A percentile compares a stretch with the other conserved stretches of the same genome.
Conservation (phyloP, 495 filamentous ascomycete genomes). For the Lasiosphaeria miniovina region DNA sequence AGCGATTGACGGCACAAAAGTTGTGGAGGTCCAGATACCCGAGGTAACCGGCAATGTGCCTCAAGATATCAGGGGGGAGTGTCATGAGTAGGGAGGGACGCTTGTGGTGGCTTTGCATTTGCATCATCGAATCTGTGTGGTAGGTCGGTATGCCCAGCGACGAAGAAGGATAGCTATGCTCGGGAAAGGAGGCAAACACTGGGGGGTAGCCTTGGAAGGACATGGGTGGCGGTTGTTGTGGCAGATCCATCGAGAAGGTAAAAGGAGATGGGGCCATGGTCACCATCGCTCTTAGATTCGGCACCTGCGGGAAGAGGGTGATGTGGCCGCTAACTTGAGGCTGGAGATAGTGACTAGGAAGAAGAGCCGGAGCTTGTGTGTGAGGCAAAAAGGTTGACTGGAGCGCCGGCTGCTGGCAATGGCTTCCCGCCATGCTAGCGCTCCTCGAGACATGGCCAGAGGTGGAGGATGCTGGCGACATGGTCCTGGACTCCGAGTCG, state of each 20-base stretch:
- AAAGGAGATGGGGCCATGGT: constrained; percentile 8
- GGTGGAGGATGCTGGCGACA: constrained; percentile 21
- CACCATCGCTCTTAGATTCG: constrained; percentile 10
- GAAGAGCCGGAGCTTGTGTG: constrained; percentile 5
- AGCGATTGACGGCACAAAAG: constrained; percentile 9
- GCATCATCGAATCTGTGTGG: background rate
- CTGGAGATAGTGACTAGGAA: constrained; percentile 20
- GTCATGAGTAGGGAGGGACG: background rate
- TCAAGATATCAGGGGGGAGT: constrained; percentile 3
- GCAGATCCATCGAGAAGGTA: constrained; percentile 13
- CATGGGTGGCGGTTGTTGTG: constrained; percentile 14
- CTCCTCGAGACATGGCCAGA: constrained; percentile 4
- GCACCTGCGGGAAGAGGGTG: constrained; percentile 15
- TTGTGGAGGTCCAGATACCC: constrained; percentile 17
- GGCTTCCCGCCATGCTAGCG: constrained; percentile 8
- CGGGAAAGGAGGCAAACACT: constrained; percentile 11
- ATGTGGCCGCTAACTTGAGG: constrained; percentile 13
- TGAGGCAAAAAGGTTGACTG: constrained; percentile 7
- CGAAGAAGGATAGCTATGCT: constrained; percentile 13
- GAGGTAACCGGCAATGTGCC: constrained; percentile 14
- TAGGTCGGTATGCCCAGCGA: constrained; percentile 5
- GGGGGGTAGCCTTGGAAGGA: constrained; percentile 16
- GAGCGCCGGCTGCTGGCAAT: constrained; percentile 10
- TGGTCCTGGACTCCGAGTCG: constrained; percentile 15
- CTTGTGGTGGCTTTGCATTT: background rate